These are phyloP conservation scores for Tetrahymena borealis DNA, from an alignment of 73 alveolate species.

Conservation along the genomic window DNA sequence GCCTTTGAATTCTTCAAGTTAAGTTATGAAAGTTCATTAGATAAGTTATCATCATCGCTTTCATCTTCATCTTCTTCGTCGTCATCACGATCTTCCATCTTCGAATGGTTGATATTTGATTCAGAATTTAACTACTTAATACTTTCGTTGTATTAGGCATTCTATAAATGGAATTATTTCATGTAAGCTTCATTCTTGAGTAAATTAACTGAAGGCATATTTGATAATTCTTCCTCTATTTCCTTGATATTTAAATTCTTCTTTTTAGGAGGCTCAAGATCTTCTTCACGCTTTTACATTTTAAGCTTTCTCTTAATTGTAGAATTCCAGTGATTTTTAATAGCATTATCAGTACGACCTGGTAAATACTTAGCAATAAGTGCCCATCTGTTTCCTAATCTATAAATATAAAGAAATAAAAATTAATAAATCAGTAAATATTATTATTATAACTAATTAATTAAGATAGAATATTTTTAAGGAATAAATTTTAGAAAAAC, in stretches of 20 bases:
- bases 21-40: not conserved
- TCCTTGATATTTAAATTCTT: not conserved
- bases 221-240: not conserved
- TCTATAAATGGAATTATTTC: not conserved
- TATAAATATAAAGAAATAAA: conserved; percentile 44
- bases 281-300: conserved; percentile 41
- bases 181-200: not conserved
- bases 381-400: conserved; percentile 92
- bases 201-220: not conserved
- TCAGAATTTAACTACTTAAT: not conserved
- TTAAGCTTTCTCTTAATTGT: conserved; percentile 59
- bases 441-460: too few relatives aligned
- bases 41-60: not conserved
- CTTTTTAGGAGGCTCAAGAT: conserved; percentile 6
- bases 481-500: too few relatives aligned
- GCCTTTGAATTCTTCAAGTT: not conserved
- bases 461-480: too few relatives aligned
- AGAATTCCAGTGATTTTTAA: conserved; percentile 91
- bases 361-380: conserved; percentile 75
- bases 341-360: conserved; percentile 89
- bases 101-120: not conserved
- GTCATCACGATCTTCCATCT: not conserved
- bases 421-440: too few relatives aligned
- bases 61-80: not conserved
- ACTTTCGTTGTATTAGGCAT: not conserved